A percentile compares a stretch with the other conserved stretches of the same genome.
phyloP scores from a whole-genome alignment of 208 protist genomes.

The Acanthamoeba pearcei region DNA sequence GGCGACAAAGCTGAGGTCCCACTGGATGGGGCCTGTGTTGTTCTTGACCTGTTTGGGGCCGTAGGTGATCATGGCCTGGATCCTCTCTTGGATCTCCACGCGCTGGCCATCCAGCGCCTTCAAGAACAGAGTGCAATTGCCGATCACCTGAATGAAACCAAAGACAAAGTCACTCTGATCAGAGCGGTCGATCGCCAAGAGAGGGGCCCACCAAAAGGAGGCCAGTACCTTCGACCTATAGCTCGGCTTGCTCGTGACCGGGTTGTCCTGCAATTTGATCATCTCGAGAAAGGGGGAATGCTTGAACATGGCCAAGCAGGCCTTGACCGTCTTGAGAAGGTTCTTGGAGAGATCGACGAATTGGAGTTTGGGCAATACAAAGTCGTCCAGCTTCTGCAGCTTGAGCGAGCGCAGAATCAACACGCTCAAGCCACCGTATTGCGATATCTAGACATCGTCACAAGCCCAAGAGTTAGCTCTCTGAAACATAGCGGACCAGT shows the following conservation, averaged over 20 bases:
- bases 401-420: constrained; percentile 23
- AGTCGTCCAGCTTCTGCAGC: constrained; percentile 65
- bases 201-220: no score
- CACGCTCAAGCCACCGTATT: constrained; percentile 16
- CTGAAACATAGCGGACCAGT: background rate
- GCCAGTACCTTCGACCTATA: background rate
- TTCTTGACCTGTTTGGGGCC: constrained; percentile 38
- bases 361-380: constrained; percentile 58
- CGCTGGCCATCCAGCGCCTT: constrained; percentile 52
- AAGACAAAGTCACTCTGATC: background rate
- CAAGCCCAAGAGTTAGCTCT: background rate
- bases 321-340: constrained; percentile 20
- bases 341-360: constrained; percentile 60
- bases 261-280: constrained; percentile 49
- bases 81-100: constrained; percentile 36
- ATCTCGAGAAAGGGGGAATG: constrained; percentile 47
- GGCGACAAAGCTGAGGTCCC: constrained; percentile 52
- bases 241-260: constrained; percentile 11
- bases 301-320: constrained; percentile 61
- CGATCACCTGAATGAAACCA: constrained; percentile 23
- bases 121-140: constrained; percentile 4
- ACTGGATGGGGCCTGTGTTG: constrained; percentile 11
- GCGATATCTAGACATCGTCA: background rate
- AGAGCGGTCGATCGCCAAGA: background rate
- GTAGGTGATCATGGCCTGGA: constrained; percentile 15